These are phyloP conservation scores for Clavulina sp. DNA, from an alignment of 768 basidiomycete genomes.

Conservation along the genomic window DNA sequence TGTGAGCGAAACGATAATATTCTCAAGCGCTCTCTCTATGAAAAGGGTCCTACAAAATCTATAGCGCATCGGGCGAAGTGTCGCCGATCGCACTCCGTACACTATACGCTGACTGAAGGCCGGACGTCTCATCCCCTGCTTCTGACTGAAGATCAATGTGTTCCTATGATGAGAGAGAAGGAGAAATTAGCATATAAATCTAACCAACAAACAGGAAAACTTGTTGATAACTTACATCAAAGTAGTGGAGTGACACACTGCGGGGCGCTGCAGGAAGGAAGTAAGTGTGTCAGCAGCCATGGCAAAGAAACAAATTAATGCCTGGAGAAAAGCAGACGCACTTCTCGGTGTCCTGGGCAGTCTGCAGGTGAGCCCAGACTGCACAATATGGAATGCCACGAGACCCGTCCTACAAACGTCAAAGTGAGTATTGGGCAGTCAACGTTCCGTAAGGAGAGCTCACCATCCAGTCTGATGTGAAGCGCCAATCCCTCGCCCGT, in stretches of 20 bases:
- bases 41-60: too few relatives aligned
- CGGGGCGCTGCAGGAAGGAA: constrained; percentile 45
- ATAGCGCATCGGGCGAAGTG: constrained; percentile 54
- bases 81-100: constrained; percentile 46
- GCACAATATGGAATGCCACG: constrained; percentile 80
- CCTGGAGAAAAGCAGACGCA: constrained; percentile 23
- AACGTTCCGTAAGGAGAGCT: constrained; percentile 14
- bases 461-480: constrained; percentile 98
- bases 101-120: constrained; percentile 43
- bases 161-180: constrained; percentile 30
- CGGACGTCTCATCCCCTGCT: constrained; percentile 47
- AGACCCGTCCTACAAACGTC: constrained; percentile 52
- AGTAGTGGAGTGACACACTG: constrained; percentile 78
- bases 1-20: too few relatives aligned
- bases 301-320: not conserved
- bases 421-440: not conserved
- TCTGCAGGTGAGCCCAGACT: constrained; percentile 75
- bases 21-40: too few relatives aligned
- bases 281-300: too few relatives aligned
- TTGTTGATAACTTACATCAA: constrained; percentile 46
- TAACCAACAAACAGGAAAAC: constrained; percentile 2
- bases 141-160: constrained; percentile 56
- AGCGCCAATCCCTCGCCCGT: constrained; percentile 82
- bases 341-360: constrained; percentile 89
- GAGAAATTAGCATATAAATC: constrained; percentile 5